Evolutionary conservation across 2,329 filamentous ascomycete species (phyloP).

Genomic region (Decorospora gaudefroyi): DNA sequence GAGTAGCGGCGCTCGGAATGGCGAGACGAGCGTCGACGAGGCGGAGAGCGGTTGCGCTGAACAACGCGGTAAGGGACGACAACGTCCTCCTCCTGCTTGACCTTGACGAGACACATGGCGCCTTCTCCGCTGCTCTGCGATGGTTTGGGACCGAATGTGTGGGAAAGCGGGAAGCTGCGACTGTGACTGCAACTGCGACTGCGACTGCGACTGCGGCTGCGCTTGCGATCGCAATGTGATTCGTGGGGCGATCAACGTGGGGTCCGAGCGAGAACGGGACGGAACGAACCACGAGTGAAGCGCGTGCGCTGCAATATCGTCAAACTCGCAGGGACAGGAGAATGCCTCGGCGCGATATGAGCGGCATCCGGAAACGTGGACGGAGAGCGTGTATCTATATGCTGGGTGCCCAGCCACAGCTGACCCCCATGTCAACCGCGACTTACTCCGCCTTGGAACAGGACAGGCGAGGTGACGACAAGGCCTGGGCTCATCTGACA

Average conservation of each 20-base stretch:
- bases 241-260: conserved; percentile 39
- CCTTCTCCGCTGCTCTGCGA: conserved; percentile 4
- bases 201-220: conserved; percentile 41
- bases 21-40: conserved; percentile 34
- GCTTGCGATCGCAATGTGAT: conserved; percentile 44
- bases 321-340: not conserved
- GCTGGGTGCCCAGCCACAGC: conserved; percentile 37
- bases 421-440: conserved; percentile 32
- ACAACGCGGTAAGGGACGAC: conserved; percentile 48
- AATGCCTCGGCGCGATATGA: conserved; percentile 16
- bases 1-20: conserved; percentile 36
- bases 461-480: conserved; percentile 26
- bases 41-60: conserved; percentile 36
- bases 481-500: conserved; percentile 20
- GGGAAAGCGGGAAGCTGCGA: conserved; percentile 11
- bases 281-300: conserved; percentile 12
- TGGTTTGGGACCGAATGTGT: conserved; percentile 3
- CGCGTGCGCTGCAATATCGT: conserved; percentile 2
- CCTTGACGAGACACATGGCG: conserved; percentile 54
- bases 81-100: conserved; percentile 53
- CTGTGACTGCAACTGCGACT: conserved; percentile 43
- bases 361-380: conserved; percentile 24
- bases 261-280: conserved; percentile 19
- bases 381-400: conserved; percentile 25
- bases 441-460: conserved; percentile 36